Conservation (phyloP, 106 monocot genomes). For the Ottelia alismoides region DNA sequence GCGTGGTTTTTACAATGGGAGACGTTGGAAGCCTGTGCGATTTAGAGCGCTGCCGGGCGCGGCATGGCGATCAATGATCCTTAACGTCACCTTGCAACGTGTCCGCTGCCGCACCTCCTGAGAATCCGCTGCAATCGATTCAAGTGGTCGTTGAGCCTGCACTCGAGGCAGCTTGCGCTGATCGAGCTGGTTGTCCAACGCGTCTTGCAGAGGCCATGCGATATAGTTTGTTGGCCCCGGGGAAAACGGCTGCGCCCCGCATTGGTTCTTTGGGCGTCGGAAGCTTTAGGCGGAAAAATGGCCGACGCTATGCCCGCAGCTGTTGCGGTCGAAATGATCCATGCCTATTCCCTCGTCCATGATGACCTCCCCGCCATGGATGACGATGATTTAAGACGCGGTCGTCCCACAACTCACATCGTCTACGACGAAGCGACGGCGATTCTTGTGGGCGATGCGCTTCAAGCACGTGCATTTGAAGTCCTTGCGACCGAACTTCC, state of each 20-base stretch:
- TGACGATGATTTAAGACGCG: neutral
- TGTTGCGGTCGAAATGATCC: neutral
- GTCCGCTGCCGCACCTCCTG: no score
- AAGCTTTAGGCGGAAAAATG: neutral
- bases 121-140: no score
- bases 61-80: no score
- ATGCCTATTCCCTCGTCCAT: neutral
- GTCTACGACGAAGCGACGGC: conserved; percentile 2
- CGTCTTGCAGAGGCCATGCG: conserved; percentile 2
- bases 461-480: neutral
- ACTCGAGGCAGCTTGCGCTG: no score
- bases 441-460: conserved; percentile 3
- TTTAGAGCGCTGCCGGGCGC: no score
- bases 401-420: neutral
- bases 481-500: neutral
- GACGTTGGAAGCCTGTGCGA: no score
- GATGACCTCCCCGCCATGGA: conserved; percentile 6
- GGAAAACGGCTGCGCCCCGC: neutral
- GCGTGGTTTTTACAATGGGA: no score
- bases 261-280: neutral
- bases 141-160: no score
- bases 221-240: neutral
- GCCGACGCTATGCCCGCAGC: neutral
- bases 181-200: no score
- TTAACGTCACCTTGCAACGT: no score